phyloP scores from a whole-genome alignment of 306 rosid species.

The Nissolia schottii region DNA sequence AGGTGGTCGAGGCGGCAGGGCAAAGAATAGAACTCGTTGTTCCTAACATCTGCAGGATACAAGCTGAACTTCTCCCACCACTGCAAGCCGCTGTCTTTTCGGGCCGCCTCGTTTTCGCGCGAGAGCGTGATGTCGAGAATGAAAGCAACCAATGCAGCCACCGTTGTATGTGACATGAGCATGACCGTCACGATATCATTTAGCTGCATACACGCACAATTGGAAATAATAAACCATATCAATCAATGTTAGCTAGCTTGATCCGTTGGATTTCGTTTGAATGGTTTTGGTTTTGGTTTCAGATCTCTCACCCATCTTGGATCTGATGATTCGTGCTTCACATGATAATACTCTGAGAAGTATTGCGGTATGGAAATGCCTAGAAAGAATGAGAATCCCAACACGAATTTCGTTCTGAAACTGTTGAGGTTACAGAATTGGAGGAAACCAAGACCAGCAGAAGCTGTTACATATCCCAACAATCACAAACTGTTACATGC shows the following conservation, averaged over 20 bases:
- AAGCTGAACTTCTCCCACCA: constrained; percentile 77
- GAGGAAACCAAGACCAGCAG: constrained; percentile 81
- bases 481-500: neutral
- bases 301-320: constrained; percentile 66
- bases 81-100: constrained; percentile 52
- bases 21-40: constrained; percentile 63
- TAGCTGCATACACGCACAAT: constrained; percentile 39
- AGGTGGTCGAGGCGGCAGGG: constrained; percentile 51
- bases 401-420: constrained; percentile 68
- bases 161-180: constrained; percentile 70
- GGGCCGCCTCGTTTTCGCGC: constrained; percentile 31
- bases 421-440: constrained; percentile 84
- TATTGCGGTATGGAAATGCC: constrained; percentile 83
- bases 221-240: neutral
- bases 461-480: constrained; percentile 63
- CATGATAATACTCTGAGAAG: constrained; percentile 62
- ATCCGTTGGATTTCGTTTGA: too few relatives aligned
- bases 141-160: constrained; percentile 63
- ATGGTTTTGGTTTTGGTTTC: neutral
- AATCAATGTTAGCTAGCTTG: too few relatives aligned
- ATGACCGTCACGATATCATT: constrained; percentile 45
- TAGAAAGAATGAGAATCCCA: constrained; percentile 76
- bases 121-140: constrained; percentile 54
- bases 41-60: constrained; percentile 55
- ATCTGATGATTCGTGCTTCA: constrained; percentile 23